Evolutionary conservation across 257 asterid genomes (phyloP), one percentile per base, ranked within the genome.

Genomic region (Forsythia suspensa): DNA sequence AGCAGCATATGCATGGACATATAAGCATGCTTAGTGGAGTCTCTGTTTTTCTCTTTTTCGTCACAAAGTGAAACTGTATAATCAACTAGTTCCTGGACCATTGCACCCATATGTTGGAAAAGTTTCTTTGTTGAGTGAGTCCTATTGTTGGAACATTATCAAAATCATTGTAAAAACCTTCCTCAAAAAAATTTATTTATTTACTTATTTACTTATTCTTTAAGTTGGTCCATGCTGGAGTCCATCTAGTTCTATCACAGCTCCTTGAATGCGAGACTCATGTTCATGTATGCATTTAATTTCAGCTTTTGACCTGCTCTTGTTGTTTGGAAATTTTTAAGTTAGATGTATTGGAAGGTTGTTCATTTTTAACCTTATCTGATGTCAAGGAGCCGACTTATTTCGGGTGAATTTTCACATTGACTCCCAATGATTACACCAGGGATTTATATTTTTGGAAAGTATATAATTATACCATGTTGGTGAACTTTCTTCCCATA

Each of bases 381-480:
- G 68, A 48, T 46, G 75, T 63, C 15, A 65, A 21, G 44, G 51
- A 41, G 29, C 21, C 48, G 37, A 73, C 43, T 37, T 51, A 55
- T 48, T 55, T 6, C 20, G 9, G 24, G 63, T 55, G 63, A 55
- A 55, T 18, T 18, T 55, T 36, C 34, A 8, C 9, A 37, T 74
- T 44, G 51, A 70, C 55, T 55, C 44, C 66, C 16, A 61, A 38
- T 24, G 51, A 12, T 46, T 71, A 78, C 48, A 68, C 69, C 76
- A 51, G 52, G 74, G 21, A 76, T 41, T 73, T 73, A 10, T 65
- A 11, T 12, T 13, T 46, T 46, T 46, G 6, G 55, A 46, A 13
- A 46, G 55, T 46, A 10, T 46, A 10, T 13, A 46, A 46, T 12
- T 46, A 46, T 46, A 0, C n/a, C n/a, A 15, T 46, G 55, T 46